Evolutionary conservation across 805 yeast species (phyloP).

Genomic region (Metschnikowia cubensis): DNA sequence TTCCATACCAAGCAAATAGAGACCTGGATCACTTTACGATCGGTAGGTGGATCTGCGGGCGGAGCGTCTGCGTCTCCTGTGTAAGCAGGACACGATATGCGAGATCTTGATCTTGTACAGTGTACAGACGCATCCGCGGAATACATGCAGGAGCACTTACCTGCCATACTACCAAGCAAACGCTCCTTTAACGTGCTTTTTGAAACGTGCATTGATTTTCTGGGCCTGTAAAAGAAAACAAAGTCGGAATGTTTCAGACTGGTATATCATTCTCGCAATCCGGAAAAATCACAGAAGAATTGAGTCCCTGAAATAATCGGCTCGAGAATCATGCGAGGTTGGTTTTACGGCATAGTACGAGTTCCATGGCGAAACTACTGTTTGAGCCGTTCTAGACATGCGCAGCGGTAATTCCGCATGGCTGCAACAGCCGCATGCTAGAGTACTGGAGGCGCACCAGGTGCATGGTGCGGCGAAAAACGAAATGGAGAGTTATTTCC

Average conservation of each 20-base stretch:
- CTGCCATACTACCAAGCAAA: background rate
- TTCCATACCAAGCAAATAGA: background rate
- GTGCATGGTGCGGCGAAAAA: conserved; percentile 2
- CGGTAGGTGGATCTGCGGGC: background rate
- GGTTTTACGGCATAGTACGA: background rate
- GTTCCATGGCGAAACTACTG: background rate
- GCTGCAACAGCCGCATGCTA: conserved; percentile 3
- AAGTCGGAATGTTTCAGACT: background rate
- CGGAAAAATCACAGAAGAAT: background rate
- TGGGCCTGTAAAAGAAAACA: background rate
- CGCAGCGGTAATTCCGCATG: background rate
- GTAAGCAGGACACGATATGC: background rate
- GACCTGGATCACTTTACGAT: background rate
- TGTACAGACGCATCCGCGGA: background rate
- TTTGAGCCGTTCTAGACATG: background rate
- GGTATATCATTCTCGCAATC: no score
- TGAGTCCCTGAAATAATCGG: background rate
- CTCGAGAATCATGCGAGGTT: background rate
- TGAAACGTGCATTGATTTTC: background rate
- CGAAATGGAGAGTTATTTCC: background rate
- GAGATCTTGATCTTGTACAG: conserved; percentile 1
- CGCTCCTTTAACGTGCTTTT: background rate
- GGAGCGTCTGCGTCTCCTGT: background rate
- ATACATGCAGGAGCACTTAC: background rate
- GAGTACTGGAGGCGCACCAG: background rate